Evolutionary conservation across 345 rosid species (phyloP), one percentile per base, ranked within the genome.

Genomic region (Salix exigua): DNA sequence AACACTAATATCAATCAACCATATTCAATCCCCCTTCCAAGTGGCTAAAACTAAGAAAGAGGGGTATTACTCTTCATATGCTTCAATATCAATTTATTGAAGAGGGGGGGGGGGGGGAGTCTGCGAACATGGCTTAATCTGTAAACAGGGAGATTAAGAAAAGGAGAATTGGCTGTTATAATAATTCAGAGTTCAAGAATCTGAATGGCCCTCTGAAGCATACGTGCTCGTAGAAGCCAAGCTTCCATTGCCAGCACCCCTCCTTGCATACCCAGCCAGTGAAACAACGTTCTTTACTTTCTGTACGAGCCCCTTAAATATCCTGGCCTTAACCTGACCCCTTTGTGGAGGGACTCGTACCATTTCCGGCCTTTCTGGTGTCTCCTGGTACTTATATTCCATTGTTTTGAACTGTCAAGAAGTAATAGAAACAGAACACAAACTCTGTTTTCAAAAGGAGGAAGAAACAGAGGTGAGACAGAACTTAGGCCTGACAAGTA

Each of bases 311-410:
- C 13, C 16, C 67, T 62, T 72, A 4, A 82, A 66, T 23, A 85
- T 82, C 76, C 16, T 66, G 2, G 1, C 31, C 58, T 66, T 78
- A 30, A 85, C 19, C 14, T n/a, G 71, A 48, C 86, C 88, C 50
- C 88, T 85, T 68, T 21, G 63, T 19, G 86, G 86, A 17, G 82
- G 84, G 26, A 80, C 2, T 63, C 79, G 76, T 26, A 38, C 82
- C 35, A 11, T 51, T n/a, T 4, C 28, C 62, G 73, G 55, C 48
- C 80, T 53, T 63, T 35, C 30, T 5, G 46, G 66, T 3, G 62
- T 23, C 37, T 37, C 66, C 28, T 70, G 14, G 7, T 14, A 38
- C 67, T 31, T 48, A 65, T 62, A 46, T 60, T 21, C 79, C 79
- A 76, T 76, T 30, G 26, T 25, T 38, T 33, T 5, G 14, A 21